These are phyloP conservation scores for Penicillium sp. DNA, from an alignment of 2,329 filamentous ascomycete species.

Conservation along the genomic window DNA sequence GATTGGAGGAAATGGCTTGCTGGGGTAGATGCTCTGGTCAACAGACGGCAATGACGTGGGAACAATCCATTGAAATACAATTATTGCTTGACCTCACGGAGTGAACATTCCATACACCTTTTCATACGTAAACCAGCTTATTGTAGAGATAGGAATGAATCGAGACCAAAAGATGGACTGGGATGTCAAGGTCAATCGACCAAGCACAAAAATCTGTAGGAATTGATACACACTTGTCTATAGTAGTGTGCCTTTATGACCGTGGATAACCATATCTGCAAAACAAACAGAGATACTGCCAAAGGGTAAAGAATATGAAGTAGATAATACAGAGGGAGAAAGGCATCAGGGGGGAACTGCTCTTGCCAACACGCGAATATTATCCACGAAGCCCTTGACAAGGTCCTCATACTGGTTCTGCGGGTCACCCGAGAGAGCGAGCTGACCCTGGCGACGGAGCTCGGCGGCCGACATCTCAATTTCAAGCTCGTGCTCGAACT, in stretches of 20 bases:
- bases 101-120: background rate
- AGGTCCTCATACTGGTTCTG: conserved; percentile 49
- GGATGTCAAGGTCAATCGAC: background rate
- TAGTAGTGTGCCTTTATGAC: conserved; percentile 7
- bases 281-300: background rate
- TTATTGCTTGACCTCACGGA: background rate
- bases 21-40: conserved; percentile 26
- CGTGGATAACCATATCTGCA: conserved; percentile 19
- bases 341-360: conserved; percentile 37
- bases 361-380: conserved; percentile 49
- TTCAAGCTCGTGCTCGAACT: conserved; percentile 53
- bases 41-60: conserved; percentile 9
- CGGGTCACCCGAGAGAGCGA: conserved; percentile 41
- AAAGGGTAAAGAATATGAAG: conserved; percentile 8
- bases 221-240: conserved; percentile 12
- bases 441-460: conserved; percentile 46
- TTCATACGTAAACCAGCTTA: background rate
- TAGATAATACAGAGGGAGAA: conserved; percentile 22
- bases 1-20: conserved; percentile 23
- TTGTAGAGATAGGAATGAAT: background rate
- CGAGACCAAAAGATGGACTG: background rate
- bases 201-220: background rate
- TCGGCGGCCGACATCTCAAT: conserved; percentile 51
- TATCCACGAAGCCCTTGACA: conserved; percentile 52
- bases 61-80: background rate